Base-by-base conservation (phyloP, 2,329 filamentous ascomycete species). In the Fusarium haematococcum region DNA sequence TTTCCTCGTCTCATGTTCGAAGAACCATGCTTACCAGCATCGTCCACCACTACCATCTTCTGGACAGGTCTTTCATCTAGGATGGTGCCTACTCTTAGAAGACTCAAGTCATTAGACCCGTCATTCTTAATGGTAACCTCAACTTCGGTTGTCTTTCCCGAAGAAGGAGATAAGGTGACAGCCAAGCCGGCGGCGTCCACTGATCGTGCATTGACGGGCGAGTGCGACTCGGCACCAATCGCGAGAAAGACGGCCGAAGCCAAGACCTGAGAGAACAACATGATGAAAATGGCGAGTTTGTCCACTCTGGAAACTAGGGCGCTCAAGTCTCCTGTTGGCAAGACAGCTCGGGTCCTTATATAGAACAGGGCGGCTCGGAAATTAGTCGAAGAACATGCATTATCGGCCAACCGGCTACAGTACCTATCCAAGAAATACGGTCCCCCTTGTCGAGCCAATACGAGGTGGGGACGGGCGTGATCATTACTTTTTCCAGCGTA, bases 51-150 rank as follows among this genome's bases (percentile, higher is more conserved):
- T 0, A 54, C 70, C 23, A 76, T 8, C 14, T 76, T 76, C 14
- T 66, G 65, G 1, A 76, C 74, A 0, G 74, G 74, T 6, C 60
- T 57, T 4, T 67, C 56, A 13, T 76, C 74, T 1, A 76, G 59
- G 10, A 76, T 50, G 1, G 74, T 76, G 2, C 72, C 71, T 5
- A 75, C 18, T 10, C 59, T 73, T 13, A 75, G 61, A 0, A 73
- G 25, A 18, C 41, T 66, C 54, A 75, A 25, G n/a, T 64, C 66
- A 1, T 14, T 11, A 9, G 25, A 25, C 0, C 71, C 71, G 9
- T 32, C 48, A 6, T 75, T 75, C 5, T 41, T 72, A 1, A 75
- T 65, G 0, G 63, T 66, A 1, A 68, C 69, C 10, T 75, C 43
- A 27, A 75, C 52, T 5, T 68, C 25, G 2, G 66, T 52, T 8